Evolutionary conservation across 129 eudicot species (phyloP).

Genomic region (Mikania micrantha): DNA sequence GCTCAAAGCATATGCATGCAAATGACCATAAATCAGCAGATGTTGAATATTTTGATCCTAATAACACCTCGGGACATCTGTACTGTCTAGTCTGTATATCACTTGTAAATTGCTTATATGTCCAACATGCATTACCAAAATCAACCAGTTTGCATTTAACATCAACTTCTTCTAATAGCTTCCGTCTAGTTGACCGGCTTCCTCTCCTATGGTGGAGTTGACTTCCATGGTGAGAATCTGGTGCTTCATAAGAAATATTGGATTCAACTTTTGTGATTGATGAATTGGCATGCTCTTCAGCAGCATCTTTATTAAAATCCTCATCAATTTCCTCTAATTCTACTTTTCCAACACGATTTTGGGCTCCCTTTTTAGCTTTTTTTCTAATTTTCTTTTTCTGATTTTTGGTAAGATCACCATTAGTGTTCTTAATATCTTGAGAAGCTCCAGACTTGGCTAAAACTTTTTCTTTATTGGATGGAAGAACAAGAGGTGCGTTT

Average conservation of each 20-base stretch:
- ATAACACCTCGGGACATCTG: conserved; percentile 83
- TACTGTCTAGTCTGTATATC: conserved; percentile 89
- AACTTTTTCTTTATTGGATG: conserved; percentile 46
- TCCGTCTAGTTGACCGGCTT: conserved; percentile 55
- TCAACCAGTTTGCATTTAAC: conserved; percentile 80
- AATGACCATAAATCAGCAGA: conserved; percentile 93
- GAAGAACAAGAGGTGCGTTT: conserved; percentile 52
- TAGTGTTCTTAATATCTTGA: conserved; percentile 26
- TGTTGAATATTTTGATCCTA: conserved; percentile 81
- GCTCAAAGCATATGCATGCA: conserved; percentile 95
- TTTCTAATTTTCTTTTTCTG: conserved; percentile 76
- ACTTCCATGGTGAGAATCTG: conserved; percentile 30
- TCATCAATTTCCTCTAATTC: conserved; percentile 46
- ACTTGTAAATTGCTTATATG: conserved; percentile 73
- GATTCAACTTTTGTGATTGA: conserved; percentile 23
- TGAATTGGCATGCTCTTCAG: conserved; percentile 26
- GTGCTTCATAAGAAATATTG: conserved; percentile 18
- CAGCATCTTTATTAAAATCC: conserved; percentile 27
- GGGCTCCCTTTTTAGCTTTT: conserved; percentile 69
- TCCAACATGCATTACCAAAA: conserved; percentile 95
- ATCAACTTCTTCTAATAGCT: conserved; percentile 60
- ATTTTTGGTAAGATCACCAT: conserved; percentile 65
- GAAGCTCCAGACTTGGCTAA: conserved; percentile 39
- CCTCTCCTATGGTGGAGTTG: conserved; percentile 51
- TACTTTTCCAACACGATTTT: conserved; percentile 41